Percentiles rank a stretch among this genome's conserved stretches.
phyloP scores from a whole-genome alignment of 179 eudicot genomes.

The Spinacia oleracea region DNA sequence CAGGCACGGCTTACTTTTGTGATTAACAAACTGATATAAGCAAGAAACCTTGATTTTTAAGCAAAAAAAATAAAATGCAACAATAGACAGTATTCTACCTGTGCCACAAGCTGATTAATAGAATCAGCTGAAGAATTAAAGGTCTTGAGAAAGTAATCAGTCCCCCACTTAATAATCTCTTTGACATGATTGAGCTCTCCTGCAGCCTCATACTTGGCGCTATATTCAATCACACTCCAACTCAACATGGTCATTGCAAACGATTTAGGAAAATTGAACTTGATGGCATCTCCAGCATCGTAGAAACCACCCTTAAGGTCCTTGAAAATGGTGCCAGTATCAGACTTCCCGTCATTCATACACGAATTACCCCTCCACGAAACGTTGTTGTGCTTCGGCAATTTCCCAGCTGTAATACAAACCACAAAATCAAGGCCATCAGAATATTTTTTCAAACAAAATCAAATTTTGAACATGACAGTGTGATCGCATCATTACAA shows the following conservation, averaged over 20 bases:
- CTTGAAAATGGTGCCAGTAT: slow-evolving; percentile 42
- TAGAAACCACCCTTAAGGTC: slow-evolving; percentile 82
- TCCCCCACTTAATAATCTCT: slow-evolving; percentile 91
- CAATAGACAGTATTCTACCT: slow-evolving; percentile 42
- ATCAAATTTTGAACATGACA: neutral
- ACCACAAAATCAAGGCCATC: slow-evolving; percentile 9
- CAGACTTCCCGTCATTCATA: slow-evolving; percentile 74
- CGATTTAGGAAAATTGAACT: slow-evolving; percentile 79
- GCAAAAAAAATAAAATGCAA: too few species aligned
- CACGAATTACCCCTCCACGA: slow-evolving; percentile 95
- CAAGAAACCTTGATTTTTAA: neutral
- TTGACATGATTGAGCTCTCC: slow-evolving; percentile 84
- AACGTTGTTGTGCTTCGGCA: slow-evolving; percentile 88
- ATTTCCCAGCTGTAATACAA: slow-evolving; percentile 69
- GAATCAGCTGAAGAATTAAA: slow-evolving; percentile 82
- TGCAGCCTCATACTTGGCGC: slow-evolving; percentile 89
- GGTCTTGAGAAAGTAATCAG: slow-evolving; percentile 90
- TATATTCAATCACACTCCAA: slow-evolving; percentile 97
- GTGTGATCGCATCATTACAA: neutral
- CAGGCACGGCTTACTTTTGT: neutral
- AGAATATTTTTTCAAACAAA: neutral
- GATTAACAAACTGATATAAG: neutral
- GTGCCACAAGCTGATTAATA: slow-evolving; percentile 59
- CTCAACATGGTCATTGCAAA: slow-evolving; percentile 93
- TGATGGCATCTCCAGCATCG: slow-evolving; percentile 99